These are phyloP conservation scores for Podaxis carcinomalis DNA, from an alignment of 768 basidiomycete genomes.

Conservation along the genomic window DNA sequence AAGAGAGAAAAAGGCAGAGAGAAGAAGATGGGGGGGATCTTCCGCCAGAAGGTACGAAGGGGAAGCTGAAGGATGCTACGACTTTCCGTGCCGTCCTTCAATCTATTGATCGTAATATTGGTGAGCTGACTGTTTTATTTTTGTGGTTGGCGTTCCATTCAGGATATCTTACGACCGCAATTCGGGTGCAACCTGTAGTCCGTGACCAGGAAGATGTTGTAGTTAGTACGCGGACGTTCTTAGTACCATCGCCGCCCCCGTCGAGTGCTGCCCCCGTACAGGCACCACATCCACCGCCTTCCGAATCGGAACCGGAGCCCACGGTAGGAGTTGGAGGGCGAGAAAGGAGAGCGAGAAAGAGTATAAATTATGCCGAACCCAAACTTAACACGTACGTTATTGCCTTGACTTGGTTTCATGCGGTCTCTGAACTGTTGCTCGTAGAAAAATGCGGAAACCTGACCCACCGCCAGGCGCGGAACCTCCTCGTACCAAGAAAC, in stretches of 20 bases:
- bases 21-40: slow-evolving; percentile 27
- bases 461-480: slow-evolving; percentile 43
- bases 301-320: slow-evolving; percentile 22
- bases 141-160: background rate
- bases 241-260: slow-evolving; percentile 10
- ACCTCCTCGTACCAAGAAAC: slow-evolving; percentile 35
- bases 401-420: slow-evolving; percentile 7
- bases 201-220: slow-evolving; percentile 9
- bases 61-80: slow-evolving; percentile 61
- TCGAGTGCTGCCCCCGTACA: slow-evolving; percentile 24
- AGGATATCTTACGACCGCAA: slow-evolving; percentile 20
- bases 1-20: slow-evolving; percentile 20
- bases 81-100: slow-evolving; percentile 46
- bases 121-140: slow-evolving; percentile 21
- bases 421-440: background rate
- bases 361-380: slow-evolving; percentile 83
- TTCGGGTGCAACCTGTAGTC: slow-evolving; percentile 12
- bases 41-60: slow-evolving; percentile 34
- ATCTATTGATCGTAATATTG: slow-evolving; percentile 38
- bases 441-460: slow-evolving; percentile 87
- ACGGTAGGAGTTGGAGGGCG: slow-evolving; percentile 33
- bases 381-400: slow-evolving; percentile 80
- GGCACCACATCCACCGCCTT: slow-evolving; percentile 36
- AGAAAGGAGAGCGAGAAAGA: slow-evolving; percentile 64
- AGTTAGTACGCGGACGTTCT: slow-evolving; percentile 11